Base-by-base conservation (phyloP, 805 yeast species). In the Candida wancherniae region DNA sequence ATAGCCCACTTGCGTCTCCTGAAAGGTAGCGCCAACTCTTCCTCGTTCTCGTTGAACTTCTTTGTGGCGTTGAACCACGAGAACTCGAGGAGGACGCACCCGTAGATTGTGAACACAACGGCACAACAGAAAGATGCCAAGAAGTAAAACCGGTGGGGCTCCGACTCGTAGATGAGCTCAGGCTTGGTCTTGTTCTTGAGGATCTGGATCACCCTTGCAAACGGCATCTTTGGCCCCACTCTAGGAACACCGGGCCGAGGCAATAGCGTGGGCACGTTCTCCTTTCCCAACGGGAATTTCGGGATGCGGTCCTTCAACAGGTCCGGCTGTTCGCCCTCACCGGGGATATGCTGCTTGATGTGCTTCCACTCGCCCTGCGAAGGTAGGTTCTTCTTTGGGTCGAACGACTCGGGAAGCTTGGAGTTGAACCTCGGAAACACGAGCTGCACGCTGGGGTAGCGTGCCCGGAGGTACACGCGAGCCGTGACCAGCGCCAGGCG, bases 161-260 rank as follows among this genome's bases (percentile, higher is more conserved):
- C 94, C 15, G 87, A 76, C 62, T 84, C 90, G 56, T 84, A 85
- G 25, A 84, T 68, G 32, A 84, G 61, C 48, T 84, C 94, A 1
- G 90, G 90, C 28, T 71, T 68, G 9, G 57, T 58, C 44, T 78
- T 74, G 22, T 61, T 58, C 37, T 69, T 63, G 38, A 84, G 58
- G 8, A 73, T 67, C 34, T 70, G 69, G 45, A 80, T 61, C 58
- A 85, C 77, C 50, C 80, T 80, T 5, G 74, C 59, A 42, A 85
- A 71, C 4, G 76, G 64, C 48, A 72, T 57, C 30, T 60, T 51
- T 21, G 70, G 67, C 1, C 81, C 75, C 3, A 84, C 83, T 20
- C 77, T 71, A 7, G 95, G 95, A 8, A 82, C 84, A 9, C 82
- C 84, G 0, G 87, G 84, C 34, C 80, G 67, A 8, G 92, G 92